phyloP scores from a whole-genome alignment of 2,329 filamentous ascomycete genomes.

The Arthrobotrys conoides region DNA sequence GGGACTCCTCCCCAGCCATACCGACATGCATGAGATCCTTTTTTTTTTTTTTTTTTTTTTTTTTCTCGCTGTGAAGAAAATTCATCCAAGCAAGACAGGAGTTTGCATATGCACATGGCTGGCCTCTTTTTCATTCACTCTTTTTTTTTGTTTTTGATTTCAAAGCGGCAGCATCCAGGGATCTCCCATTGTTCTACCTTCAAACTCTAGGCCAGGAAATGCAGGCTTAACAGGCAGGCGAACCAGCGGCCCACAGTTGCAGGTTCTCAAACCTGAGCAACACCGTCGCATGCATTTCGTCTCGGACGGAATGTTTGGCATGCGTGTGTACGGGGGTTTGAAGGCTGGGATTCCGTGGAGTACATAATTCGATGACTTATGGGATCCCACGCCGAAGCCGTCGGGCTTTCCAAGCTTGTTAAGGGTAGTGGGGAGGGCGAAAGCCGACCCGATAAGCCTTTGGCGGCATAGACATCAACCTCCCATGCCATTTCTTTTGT shows the following conservation, averaged over 20 bases:
- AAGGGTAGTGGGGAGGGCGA: conserved; percentile 35
- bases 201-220: conserved; percentile 40
- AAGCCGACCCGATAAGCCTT: conserved; percentile 55
- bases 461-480: conserved; percentile 22
- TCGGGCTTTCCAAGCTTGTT: conserved; percentile 46
- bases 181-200: conserved; percentile 34
- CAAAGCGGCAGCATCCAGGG: conserved; percentile 50
- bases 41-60: conserved; percentile 35
- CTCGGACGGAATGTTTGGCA: conserved; percentile 55
- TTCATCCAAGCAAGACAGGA: conserved; percentile 37
- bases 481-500: conserved; percentile 18
- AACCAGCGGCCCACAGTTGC: conserved; percentile 54
- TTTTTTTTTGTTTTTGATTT: conserved; percentile 40
- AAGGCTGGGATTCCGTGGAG: conserved; percentile 50
- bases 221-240: conserved; percentile 50
- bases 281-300: conserved; percentile 52
- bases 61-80: conserved; percentile 33
- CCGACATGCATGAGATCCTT: conserved; percentile 36
- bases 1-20: conserved; percentile 33
- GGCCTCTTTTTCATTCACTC: conserved; percentile 30
- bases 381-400: conserved; percentile 56
- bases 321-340: conserved; percentile 42
- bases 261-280: conserved; percentile 58
- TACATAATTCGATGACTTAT: conserved; percentile 60
- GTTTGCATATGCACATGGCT: conserved; percentile 52